Conservation (phyloP, 345 rosid species). For the Salix suchowensis region DNA sequence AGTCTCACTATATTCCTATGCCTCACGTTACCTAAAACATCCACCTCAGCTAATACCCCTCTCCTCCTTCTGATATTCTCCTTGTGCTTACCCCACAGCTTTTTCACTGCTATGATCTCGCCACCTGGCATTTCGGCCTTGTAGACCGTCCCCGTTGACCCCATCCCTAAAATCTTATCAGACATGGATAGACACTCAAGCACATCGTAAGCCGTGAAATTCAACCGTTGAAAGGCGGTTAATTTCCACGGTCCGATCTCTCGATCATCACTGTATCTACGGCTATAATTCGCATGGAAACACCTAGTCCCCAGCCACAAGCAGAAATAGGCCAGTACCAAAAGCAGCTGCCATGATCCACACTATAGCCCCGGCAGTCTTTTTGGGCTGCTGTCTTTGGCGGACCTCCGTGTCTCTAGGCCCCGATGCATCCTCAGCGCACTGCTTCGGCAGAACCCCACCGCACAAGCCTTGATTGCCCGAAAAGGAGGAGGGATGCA, state of each 20-base stretch:
- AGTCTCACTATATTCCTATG: constrained; percentile 91
- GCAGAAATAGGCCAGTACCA: constrained; percentile 65
- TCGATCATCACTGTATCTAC: constrained; percentile 29
- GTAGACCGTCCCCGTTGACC: constrained; percentile 88
- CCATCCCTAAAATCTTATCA: constrained; percentile 89
- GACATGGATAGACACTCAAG: constrained; percentile 65
- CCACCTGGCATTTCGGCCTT: constrained; percentile 94
- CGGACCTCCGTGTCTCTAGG: constrained; percentile 32
- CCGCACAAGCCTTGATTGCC: constrained; percentile 89
- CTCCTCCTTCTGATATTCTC: constrained; percentile 64
- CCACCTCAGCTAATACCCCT: constrained; percentile 91
- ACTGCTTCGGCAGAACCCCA: constrained; percentile 46
- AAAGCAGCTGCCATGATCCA: constrained; percentile 94
- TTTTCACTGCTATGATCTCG: constrained; percentile 92
- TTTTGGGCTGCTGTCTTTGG: constrained; percentile 42
- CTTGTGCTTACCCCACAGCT: constrained; percentile 83
- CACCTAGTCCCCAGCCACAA: constrained; percentile 70
- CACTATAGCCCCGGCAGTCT: constrained; percentile 74
- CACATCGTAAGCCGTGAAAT: constrained; percentile 86
- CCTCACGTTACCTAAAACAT: constrained; percentile 79
- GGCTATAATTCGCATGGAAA: constrained; percentile 53
- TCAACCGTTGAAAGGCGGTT: constrained; percentile 84
- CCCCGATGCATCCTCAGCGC: constrained; percentile 32
- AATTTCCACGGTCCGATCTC: constrained; percentile 86
- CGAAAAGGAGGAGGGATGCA: constrained; percentile 71